These are phyloP conservation scores for Ocimum tenuiflorum DNA, from an alignment of 257 asterid species.

Conservation along the genomic window DNA sequence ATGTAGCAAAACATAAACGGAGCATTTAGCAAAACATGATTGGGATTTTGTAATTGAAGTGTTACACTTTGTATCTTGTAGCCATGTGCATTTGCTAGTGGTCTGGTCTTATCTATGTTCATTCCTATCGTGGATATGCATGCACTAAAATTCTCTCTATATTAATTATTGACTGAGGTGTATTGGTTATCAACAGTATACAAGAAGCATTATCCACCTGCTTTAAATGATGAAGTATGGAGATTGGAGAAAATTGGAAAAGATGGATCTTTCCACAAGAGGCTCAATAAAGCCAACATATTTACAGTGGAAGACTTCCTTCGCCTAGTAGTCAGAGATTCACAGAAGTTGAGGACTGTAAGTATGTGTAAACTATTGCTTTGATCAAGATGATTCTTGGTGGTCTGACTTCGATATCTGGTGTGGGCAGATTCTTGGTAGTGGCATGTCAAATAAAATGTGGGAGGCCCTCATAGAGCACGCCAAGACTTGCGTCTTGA, in stretches of 20 bases:
- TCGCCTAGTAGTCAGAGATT: conserved; percentile 75
- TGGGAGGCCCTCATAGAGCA: conserved; percentile 97
- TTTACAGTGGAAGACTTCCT: conserved; percentile 78
- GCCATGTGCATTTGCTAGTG: background rate
- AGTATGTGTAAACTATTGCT: conserved; percentile 23
- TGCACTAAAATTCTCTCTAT: background rate
- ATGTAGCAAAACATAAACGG: background rate
- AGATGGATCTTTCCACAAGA: conserved; percentile 97
- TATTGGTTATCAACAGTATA: conserved; percentile 44
- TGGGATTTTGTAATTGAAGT: background rate
- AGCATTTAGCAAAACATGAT: too few species aligned
- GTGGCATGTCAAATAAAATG: conserved; percentile 98
- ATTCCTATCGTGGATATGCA: conserved; percentile 1
- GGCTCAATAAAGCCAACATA: conserved; percentile 68
- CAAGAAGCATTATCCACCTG: conserved; percentile 97
- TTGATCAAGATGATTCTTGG: conserved; percentile 2
- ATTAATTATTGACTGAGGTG: conserved; percentile 12
- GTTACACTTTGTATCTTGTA: background rate
- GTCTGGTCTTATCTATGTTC: too few species aligned
- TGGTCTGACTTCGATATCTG: conserved; percentile 21
- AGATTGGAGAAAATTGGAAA: conserved; percentile 97
- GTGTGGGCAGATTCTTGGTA: conserved; percentile 73
- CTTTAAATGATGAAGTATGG: conserved; percentile 88
- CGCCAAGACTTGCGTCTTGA: conserved; percentile 81
- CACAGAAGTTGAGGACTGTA: conserved; percentile 76